Percentiles rank a stretch among this genome's conserved stretches.
Evolutionary conservation across 2,329 filamentous ascomycete species (phyloP).

Genomic region (Xylariomycetidae sp.): DNA sequence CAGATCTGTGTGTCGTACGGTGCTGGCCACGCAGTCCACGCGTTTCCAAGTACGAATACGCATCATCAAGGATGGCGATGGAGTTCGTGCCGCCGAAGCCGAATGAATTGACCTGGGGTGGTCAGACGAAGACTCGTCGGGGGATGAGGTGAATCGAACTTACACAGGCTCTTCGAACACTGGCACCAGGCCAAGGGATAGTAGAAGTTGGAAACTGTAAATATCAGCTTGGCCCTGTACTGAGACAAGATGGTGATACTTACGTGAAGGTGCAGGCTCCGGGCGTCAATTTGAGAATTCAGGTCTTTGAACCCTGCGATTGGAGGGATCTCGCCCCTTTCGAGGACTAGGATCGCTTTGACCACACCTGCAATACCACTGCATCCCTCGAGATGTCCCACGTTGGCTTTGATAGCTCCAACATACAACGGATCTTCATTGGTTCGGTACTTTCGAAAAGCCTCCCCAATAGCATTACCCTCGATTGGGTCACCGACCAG

Average conservation of each 20-base stretch:
- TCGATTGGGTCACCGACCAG: slow-evolving; percentile 11
- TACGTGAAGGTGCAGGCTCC: not conserved
- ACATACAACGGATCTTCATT: slow-evolving; percentile 5
- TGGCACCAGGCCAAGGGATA: not conserved
- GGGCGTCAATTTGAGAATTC: slow-evolving; percentile 2
- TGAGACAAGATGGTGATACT: no score
- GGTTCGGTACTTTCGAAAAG: slow-evolving; percentile 4
- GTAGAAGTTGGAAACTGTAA: not conserved
- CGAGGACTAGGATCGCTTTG: slow-evolving; percentile 13
- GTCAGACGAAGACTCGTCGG: not conserved
- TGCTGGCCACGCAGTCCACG: slow-evolving; percentile 13
- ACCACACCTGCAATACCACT: slow-evolving; percentile 16
- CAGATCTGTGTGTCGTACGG: slow-evolving; percentile 12
- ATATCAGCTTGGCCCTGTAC: no score
- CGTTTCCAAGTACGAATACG: slow-evolving; percentile 16
- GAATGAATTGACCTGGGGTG: slow-evolving; percentile 18
- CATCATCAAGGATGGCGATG: slow-evolving; percentile 22
- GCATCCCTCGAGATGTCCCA: slow-evolving; percentile 8
- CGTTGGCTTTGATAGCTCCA: slow-evolving; percentile 6
- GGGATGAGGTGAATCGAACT: not conserved
- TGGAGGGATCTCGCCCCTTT: slow-evolving; percentile 8
- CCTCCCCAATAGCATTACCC: slow-evolving; percentile 6
- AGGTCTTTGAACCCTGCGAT: slow-evolving; percentile 1
- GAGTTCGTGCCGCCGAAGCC: slow-evolving; percentile 24
- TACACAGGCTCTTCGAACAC: slow-evolving; percentile 1